Base-by-base conservation (phyloP, 1,284 basidiomycete genomes). In the Rhizopogon hawkerae region DNA sequence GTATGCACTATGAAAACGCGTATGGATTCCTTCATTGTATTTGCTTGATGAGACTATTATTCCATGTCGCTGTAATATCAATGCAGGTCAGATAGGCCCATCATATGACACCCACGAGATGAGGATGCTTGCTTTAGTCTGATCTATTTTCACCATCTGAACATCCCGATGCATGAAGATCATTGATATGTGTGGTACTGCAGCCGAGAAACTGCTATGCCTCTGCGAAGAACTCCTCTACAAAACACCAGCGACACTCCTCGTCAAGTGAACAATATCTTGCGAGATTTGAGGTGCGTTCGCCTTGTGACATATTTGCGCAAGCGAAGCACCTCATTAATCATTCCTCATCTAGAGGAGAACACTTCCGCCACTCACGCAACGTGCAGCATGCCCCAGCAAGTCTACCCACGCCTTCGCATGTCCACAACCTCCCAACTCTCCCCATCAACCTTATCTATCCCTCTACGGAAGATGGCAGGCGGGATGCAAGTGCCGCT, bases 321-420 rank as follows among this genome's bases (percentile, higher is more conserved):
- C 18, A 21, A 36, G 24, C 26, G 3, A 11, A 47, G n/a, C 8
- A 39, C 35, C 36, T 39, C 29, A 39, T 21, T 11, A 26, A 26
- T 26, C 21, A 21, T 26, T n/a, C 38, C 23, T 4, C 49, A 56
- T 42, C 5, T 36, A 81, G 82, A 61, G 83, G 81, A 9, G 84
- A 86, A 61, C 79, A 85, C 38, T 85, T 79, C 52, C 72, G 83
- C 44, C 84, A 77, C 55, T 56, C 66, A 21, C 79, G 77, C 53
- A 86, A 86, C 58, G 54, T 75, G 5, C 69, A 63, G 48, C 63
- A 69, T 24, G 72, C 71, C 26, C 68, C 66, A 29, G 60, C 63
- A 8, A 70, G 72, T 49, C 59, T 65, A 16, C 57, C 63, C 1
- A 51, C 60, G 21, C 50, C 55, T 29, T 57, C 60, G 35, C 56